Conservation (phyloP, 257 asterid species). For the Solanum rostratum region DNA sequence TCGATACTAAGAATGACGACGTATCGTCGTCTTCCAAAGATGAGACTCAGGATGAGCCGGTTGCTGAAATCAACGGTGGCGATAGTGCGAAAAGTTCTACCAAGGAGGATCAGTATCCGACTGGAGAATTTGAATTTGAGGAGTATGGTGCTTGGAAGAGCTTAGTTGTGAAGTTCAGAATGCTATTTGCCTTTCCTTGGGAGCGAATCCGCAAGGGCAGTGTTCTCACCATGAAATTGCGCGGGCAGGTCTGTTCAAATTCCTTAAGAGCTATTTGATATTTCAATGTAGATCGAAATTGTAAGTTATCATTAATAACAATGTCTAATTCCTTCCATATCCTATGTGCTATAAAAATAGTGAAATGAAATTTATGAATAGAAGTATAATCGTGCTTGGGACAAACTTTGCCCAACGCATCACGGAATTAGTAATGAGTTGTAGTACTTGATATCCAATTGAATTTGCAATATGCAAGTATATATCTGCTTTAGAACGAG, state of each 20-base stretch:
- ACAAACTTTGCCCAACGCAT: neutral
- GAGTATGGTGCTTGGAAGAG: conserved; percentile 51
- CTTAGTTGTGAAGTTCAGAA: conserved; percentile 55
- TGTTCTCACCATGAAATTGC: conserved; percentile 70
- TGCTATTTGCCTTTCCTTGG: conserved; percentile 87
- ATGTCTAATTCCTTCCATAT: neutral
- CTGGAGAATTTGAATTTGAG: conserved; percentile 66
- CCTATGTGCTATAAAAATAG: neutral
- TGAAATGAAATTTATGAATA: neutral
- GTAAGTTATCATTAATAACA: neutral
- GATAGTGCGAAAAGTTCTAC: conserved; percentile 8
- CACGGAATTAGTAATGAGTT: neutral
- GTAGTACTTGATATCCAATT: neutral
- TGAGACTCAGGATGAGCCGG: conserved; percentile 7
- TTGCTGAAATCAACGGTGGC: conserved; percentile 5
- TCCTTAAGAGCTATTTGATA: neutral
- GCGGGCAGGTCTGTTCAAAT: conserved; percentile 57
- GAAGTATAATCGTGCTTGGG: neutral
- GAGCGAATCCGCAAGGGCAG: conserved; percentile 88
- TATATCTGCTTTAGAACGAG: neutral
- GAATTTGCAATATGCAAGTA: neutral
- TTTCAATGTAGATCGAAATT: neutral
- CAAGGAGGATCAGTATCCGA: conserved; percentile 41
- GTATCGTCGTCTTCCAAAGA: conserved; percentile 14
- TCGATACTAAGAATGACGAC: conserved; percentile 35